A percentile compares a stretch with the other conserved stretches of the same genome.
These are phyloP conservation scores for Cordyceps cateniannulata DNA, from an alignment of 2,329 filamentous ascomycete species.

Conservation along the genomic window DNA sequence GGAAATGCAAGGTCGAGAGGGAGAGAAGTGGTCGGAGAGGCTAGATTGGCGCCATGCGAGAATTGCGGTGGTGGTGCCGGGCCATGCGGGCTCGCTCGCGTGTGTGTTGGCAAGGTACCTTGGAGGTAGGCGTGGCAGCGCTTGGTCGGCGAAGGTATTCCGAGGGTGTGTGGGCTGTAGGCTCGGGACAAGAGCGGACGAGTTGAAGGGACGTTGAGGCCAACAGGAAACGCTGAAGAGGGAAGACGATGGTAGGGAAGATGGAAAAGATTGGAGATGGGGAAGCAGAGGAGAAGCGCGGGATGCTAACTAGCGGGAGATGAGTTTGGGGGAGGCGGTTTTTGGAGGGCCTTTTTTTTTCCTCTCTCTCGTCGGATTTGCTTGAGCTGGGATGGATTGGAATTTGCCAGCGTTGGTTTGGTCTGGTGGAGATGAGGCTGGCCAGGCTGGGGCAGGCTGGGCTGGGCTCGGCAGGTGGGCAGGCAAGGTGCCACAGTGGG, in stretches of 20 bases:
- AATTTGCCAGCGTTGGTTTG: background rate
- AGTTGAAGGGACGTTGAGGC: background rate
- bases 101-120: too few species aligned
- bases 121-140: background rate
- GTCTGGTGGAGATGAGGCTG: constrained; percentile 7
- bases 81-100: constrained; percentile 4
- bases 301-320: background rate
- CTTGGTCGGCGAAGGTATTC: constrained; percentile 1
- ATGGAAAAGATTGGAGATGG: constrained; percentile 4
- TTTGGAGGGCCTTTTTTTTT: background rate
- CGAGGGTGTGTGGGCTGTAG: background rate
- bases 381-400: background rate
- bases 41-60: constrained; percentile 7
- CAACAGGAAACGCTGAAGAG: background rate
- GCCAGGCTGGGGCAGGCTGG: background rate
- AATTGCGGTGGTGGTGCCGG: background rate
- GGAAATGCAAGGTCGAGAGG: background rate
- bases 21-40: background rate
- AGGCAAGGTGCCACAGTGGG: background rate
- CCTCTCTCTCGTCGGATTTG: background rate
- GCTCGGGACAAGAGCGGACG: background rate
- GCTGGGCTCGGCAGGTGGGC: background rate
- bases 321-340: background rate
- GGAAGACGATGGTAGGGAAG: background rate
- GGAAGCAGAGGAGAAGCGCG: background rate